These are phyloP conservation scores for Citrus sinensis DNA, from an alignment of 345 rosid species.

Conservation along the genomic window DVS_A1.0 CM039165.1:30734001-30734500, in stretches of 20 bases:
- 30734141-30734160: slow-evolving; percentile 32
- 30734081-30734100: slow-evolving; percentile 44
- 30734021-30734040: slow-evolving; percentile 41
- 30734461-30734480: slow-evolving; percentile 32
- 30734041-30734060: slow-evolving; percentile 47
- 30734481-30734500: slow-evolving; percentile 40
- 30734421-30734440: slow-evolving; percentile 56
- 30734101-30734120: slow-evolving; percentile 30
- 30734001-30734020: slow-evolving; percentile 34
- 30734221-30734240: slow-evolving; percentile 42
- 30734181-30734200: slow-evolving; percentile 51
- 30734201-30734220: slow-evolving; percentile 32
- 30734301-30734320: slow-evolving; percentile 24
- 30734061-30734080: slow-evolving; percentile 33
- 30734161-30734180: slow-evolving; percentile 41
- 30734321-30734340: neutral
- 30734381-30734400: slow-evolving; percentile 10
- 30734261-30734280: slow-evolving; percentile 84
- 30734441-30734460: slow-evolving; percentile 48
- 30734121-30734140: slow-evolving; percentile 37
- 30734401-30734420: slow-evolving; percentile 97
- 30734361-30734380: slow-evolving; percentile 4
- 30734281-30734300: slow-evolving; percentile 90
- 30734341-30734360: neutral
- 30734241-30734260: slow-evolving; percentile 43